These are phyloP conservation scores for Dothiorella sarmentorum DNA, from an alignment of 2,329 filamentous ascomycete genomes.

Conservation along the genomic window DNA sequence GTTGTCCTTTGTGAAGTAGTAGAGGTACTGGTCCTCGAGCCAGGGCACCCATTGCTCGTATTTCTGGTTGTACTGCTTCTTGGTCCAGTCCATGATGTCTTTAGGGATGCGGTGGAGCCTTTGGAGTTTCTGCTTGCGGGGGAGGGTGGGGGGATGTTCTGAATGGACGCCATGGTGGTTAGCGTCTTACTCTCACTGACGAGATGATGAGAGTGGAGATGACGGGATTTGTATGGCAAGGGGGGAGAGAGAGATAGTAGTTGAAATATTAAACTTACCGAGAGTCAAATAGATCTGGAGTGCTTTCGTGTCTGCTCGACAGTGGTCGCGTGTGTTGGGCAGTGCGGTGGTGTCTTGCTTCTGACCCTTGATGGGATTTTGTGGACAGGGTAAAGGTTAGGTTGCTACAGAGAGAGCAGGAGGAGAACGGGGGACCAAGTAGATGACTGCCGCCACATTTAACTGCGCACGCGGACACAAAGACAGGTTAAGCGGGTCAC, in stretches of 20 bases:
- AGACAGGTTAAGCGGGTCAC: constrained; percentile 2
- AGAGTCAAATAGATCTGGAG: background rate
- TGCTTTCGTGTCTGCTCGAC: background rate
- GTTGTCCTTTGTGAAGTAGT: constrained; percentile 73
- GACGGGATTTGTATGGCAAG: background rate
- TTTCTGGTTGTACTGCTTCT: constrained; percentile 65
- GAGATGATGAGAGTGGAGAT: too few species aligned
- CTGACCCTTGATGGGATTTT: background rate
- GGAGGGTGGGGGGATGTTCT: constrained; percentile 3
- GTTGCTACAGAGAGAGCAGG: constrained; percentile 1
- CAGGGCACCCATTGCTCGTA: constrained; percentile 75
- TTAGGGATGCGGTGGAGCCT: background rate
- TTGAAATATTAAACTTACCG: background rate
- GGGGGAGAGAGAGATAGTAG: background rate
- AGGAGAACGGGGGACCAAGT: background rate
- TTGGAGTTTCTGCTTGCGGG: background rate
- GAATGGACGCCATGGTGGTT: background rate
- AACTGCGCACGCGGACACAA: constrained; percentile 3
- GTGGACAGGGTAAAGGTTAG: background rate
- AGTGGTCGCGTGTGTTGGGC: constrained; percentile 8
- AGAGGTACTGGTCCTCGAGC: constrained; percentile 70
- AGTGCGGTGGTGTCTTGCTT: background rate
- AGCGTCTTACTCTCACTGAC: background rate
- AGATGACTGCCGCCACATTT: constrained; percentile 7
- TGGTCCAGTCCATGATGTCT: constrained; percentile 47